Conservation (phyloP, 129 eudicot species). For the Flaveria robusta region DNA sequence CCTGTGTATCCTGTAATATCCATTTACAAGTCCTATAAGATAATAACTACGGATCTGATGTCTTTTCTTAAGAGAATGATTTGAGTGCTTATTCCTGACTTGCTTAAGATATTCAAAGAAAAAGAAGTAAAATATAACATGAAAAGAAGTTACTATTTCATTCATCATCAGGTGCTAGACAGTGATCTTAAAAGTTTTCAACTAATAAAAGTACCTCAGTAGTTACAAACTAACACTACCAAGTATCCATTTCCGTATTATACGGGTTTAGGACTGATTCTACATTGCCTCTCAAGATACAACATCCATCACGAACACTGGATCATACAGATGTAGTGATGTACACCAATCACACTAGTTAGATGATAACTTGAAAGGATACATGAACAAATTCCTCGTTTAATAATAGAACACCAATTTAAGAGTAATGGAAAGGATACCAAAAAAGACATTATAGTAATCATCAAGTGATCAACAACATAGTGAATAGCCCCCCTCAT, state of each 20-base stretch:
- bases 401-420: not conserved
- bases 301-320: not conserved
- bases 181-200: not conserved
- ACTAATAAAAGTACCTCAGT: not conserved
- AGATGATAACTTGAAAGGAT: not conserved
- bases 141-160: not conserved
- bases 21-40: constrained; percentile 13
- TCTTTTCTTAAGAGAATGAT: not conserved
- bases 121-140: not conserved
- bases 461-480: not conserved
- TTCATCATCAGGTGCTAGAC: not conserved
- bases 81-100: not conserved
- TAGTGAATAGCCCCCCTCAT: not conserved
- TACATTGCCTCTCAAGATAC: not conserved
- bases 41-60: not conserved
- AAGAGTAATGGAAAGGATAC: not conserved
- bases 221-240: not conserved
- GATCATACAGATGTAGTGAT: not conserved
- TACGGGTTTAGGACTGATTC: not conserved
- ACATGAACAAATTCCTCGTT: not conserved
- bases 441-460: not conserved
- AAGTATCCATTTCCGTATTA: not conserved
- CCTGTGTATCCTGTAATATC: constrained; percentile 87
- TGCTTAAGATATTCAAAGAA: constrained; percentile 9
- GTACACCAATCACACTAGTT: not conserved